A percentile compares a stretch with the other conserved stretches of the same genome.
Evolutionary conservation across 345 rosid species (phyloP).

Genomic region (Eucalyptus viminalis): DNA sequence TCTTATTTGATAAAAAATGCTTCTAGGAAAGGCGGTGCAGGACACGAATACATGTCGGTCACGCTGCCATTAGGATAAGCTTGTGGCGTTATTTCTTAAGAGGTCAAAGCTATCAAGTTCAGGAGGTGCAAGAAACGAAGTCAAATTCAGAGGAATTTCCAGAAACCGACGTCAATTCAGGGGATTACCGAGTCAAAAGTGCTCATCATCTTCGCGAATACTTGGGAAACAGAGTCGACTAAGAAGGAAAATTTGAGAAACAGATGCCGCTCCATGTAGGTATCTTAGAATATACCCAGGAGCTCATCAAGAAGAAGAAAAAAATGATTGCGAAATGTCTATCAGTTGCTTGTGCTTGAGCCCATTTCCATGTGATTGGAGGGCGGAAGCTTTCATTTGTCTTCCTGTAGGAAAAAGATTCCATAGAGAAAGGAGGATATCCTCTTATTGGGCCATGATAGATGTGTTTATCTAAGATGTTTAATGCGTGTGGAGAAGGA

Average conservation of each 20-base stretch:
- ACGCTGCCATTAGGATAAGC: background rate
- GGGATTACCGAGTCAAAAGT: background rate
- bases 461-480: background rate
- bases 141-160: background rate
- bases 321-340: background rate
- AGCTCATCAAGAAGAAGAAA: background rate
- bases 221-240: background rate
- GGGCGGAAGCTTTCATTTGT: background rate
- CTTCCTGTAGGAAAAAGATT: background rate
- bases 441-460: background rate
- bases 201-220: background rate
- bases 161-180: background rate
- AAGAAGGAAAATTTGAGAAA: background rate
- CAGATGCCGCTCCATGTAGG: background rate
- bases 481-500: background rate
- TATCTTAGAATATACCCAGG: background rate
- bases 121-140: background rate
- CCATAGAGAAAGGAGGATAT: background rate
- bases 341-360: background rate
- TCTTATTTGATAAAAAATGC: background rate
- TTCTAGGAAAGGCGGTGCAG: background rate
- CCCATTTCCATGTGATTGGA: background rate
- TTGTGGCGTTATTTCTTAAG: fast-evolving
- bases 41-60: background rate
- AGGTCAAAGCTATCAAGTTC: background rate